Percentiles rank a stretch among this genome's conserved stretches.
Conservation (phyloP, 306 rosid species). For the Cicer chorassanicum region DNA sequence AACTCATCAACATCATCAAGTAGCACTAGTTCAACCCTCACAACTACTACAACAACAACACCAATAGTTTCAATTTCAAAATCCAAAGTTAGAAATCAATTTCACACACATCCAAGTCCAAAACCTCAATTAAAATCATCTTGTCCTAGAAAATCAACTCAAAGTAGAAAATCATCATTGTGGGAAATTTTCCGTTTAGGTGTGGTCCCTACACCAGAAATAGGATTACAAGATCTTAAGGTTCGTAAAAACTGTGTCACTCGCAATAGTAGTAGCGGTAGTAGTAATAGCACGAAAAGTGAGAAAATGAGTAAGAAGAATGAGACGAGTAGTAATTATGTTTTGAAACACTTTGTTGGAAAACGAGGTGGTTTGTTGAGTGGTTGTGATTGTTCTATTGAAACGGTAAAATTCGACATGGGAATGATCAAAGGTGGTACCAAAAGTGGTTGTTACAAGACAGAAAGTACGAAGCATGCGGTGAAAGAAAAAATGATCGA, state of each 20-base stretch:
- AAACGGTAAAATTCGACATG: slow-evolving; percentile 52
- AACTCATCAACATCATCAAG: slow-evolving; percentile 49
- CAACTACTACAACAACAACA: slow-evolving; percentile 4
- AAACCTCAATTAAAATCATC: slow-evolving; percentile 64
- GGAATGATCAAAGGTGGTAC: slow-evolving; percentile 46
- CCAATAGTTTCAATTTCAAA: slow-evolving; percentile 44
- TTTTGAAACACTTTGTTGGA: slow-evolving; percentile 46
- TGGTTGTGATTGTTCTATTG: slow-evolving; percentile 73
- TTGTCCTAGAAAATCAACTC: slow-evolving; percentile 43
- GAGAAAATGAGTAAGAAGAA: not conserved
- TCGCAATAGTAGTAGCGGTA: slow-evolving; percentile 55
- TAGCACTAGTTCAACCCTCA: slow-evolving; percentile 49
- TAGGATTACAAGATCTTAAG: slow-evolving; percentile 68
- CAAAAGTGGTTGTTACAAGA: slow-evolving; percentile 35
- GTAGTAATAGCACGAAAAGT: slow-evolving; percentile 31
- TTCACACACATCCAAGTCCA: slow-evolving; percentile 80
- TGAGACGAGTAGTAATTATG: slow-evolving; percentile 10
- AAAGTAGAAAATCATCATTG: slow-evolving; percentile 60
- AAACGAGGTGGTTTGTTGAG: slow-evolving; percentile 56
- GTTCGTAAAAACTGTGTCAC: slow-evolving; percentile 51
- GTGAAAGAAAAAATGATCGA: slow-evolving; percentile 58
- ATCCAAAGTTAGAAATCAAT: slow-evolving; percentile 59
- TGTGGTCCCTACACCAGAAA: slow-evolving; percentile 72
- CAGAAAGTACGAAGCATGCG: slow-evolving; percentile 54
- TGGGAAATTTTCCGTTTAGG: slow-evolving; percentile 86